Base-by-base conservation (phyloP, 306 rosid species). In the Astragalus glycyphyllos region DNA sequence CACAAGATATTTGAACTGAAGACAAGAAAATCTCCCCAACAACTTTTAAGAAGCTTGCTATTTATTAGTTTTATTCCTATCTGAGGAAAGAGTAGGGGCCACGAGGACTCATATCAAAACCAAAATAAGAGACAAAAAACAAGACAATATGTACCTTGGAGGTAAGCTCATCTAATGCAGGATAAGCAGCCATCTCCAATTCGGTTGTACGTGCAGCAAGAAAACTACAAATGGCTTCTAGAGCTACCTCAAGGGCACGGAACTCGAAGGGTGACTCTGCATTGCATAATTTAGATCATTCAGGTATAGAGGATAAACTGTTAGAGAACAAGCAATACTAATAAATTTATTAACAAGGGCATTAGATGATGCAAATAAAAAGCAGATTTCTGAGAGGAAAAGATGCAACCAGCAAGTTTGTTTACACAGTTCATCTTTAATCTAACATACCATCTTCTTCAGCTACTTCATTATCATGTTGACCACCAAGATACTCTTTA, bases 241-340 rank as follows among this genome's bases (percentile, higher is more conserved):
- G 88, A 62, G 96, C 96, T 26, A 93, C 94, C 86, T 93, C 98
- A 75, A 93, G 77, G 38, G 96, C 97, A 35, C 98, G 94, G 73
- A 93, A 93, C 59, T 93, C 98, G 56, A 93, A 93, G n/a, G 97
- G 97, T 63, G 97, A 93, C 73, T 88, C 98, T 93, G 71, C 81
- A 85, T 65, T 60, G 73, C 77, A 84, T 51, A 76, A 78, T 69
- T 74, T 61, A 79, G 75, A 75, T 69, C 75, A 74, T 62, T 83
- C 79, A 78, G 75, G 75, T 47, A 40, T 1, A 14, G 13, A 17
- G 29, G 14, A 41, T 61, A 60, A 68, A 73, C 58, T 11, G 67
- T 53, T 29, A 42, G 49, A 69, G 34, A 64, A 68, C 8, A 32
- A 1, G 38, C 38, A 51, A 63, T 31, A 37, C 40, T 61, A 17